Base-by-base conservation (phyloP, 1,139 yeast species). In the Geotrichum restrictum region DNA sequence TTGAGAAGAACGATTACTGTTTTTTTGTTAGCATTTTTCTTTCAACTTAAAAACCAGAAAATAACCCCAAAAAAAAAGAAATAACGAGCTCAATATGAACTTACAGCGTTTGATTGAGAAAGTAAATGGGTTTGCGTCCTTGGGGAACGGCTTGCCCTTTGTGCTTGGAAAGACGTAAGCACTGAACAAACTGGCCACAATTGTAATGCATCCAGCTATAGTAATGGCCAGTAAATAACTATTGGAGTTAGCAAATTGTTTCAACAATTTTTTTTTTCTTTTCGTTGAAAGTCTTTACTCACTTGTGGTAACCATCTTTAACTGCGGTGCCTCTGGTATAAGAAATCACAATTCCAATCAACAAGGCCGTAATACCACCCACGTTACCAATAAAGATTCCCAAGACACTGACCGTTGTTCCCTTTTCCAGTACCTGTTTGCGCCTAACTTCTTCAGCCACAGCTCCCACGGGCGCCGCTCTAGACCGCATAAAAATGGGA, bases 401-500 rank as follows among this genome's bases (percentile, higher is more conserved):
- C 69, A 72, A 59, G 0, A 70, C 76, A 59, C 77, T 73, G 2
- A 73, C 76, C 1, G 56, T 64, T 0, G 74, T 64, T 0, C 78
- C 78, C 47, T 70, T 64, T 34, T 64, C 62, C 57, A 74, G 59
- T 1, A 72, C 65, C 43, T 62, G 59, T 1, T 61, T 55, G 29
- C 67, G 60, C 50, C 72, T 63, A 0, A 62, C 61, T 1, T 68
- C 68, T 56, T 71, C 74, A 1, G 68, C 55, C 18, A 57, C 59
- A 2, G 60, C 46, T 3, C 63, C 64, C 22, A 54, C 60, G 1
- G 57, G 54, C 1, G 55, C 39, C 1, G 60, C 57, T 11, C 56
- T 61, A 1, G 72, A 70, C 49, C 75, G 64, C 78, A 75, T 74
- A 55, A 75, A 73, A 21, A 71, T 55, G 2, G 78, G 79, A 45